A percentile compares a stretch with the other conserved stretches of the same genome.
Conservation (phyloP, 441 rosid species). For the Populus hybrid region DNA sequence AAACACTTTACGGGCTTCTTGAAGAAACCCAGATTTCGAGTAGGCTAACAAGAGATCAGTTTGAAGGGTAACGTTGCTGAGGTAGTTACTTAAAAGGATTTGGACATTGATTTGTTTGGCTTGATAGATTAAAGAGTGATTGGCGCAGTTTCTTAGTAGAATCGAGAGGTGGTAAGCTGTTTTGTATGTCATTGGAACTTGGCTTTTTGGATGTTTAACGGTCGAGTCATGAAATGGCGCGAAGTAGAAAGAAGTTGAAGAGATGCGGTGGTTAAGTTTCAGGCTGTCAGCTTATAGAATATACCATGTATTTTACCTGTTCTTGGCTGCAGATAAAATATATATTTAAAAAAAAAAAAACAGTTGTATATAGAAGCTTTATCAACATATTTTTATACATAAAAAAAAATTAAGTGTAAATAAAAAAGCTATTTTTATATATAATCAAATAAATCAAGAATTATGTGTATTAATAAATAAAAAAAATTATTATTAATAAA, state of each 20-base stretch:
- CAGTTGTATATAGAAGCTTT: too few relatives aligned
- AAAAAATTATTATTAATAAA: too few relatives aligned
- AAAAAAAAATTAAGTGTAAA: too few relatives aligned
- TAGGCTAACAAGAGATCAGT: constrained; percentile 21
- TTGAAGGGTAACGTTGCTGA: constrained; percentile 20
- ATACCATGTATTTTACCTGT: neutral
- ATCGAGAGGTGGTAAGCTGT: constrained; percentile 6
- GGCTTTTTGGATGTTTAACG: neutral
- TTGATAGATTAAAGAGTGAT: neutral
- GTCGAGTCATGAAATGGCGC: neutral
- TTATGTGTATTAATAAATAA: too few relatives aligned
- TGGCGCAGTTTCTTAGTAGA: constrained; percentile 14
- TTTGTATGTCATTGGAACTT: constrained; percentile 3
- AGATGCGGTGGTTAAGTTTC: neutral
- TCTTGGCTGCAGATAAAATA: too few relatives aligned
- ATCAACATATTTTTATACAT: too few relatives aligned
- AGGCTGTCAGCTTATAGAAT: neutral
- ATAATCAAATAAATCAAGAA: too few relatives aligned
- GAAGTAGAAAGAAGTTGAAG: neutral
- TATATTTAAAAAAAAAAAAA: too few relatives aligned
- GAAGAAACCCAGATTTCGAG: constrained; percentile 13
- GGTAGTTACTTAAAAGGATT: constrained; percentile 11
- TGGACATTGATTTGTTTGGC: constrained; percentile 26
- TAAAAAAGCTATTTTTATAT: too few relatives aligned
- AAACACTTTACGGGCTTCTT: constrained; percentile 17